Base-by-base conservation (phyloP, 441 rosid genomes). In the Iberis amara region DNA sequence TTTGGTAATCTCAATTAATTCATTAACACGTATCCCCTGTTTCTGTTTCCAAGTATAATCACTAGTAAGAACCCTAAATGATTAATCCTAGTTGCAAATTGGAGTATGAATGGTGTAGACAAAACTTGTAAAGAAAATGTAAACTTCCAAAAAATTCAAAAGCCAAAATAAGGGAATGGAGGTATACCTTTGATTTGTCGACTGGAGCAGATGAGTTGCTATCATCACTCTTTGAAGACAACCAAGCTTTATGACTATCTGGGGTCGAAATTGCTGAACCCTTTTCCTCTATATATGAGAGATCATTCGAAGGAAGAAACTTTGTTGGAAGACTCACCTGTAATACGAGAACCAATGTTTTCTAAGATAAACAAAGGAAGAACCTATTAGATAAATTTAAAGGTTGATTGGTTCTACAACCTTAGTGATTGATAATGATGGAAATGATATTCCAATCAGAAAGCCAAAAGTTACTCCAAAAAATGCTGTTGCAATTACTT, bases 381-480 rank as follows among this genome's bases (percentile, higher is more conserved):
- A 1, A 26, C 26, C 33, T 9, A 24, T 35, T 6, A 24, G 33
- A 11, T 3, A 53, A 39, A 39, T 28, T 50, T 52, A 12, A 40
- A 37, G 14, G 14, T 28, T 31, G 50, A 26, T 36, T 32, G 51
- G 35, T 53, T 38, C 36, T 21, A 24, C 11, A 48, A 91, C 98
- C 96, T 82, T 88, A 61, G 82, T 77, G 58, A 83, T 60, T 58
- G 89, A 76, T 47, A 85, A 66, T 5, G 86, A 53, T 36, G 95
- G 95, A 64, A 83, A 79, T 50, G 95, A 88, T 55, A 79, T 68
- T 55, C 98, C 98, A 54, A 88, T 52, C n/a, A 82, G 52, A 76
- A 91, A 91, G 36, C 98, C 98, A 27, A 80, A 78, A 59, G 67
- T 78, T 28, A 85, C 68, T 73, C 98, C 98, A 8, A 79, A 14